Evolutionary conservation across 2,329 filamentous ascomycete species (phyloP), one percentile per base, ranked within the genome.

Genomic region (Polytolypa hystricis): DNA sequence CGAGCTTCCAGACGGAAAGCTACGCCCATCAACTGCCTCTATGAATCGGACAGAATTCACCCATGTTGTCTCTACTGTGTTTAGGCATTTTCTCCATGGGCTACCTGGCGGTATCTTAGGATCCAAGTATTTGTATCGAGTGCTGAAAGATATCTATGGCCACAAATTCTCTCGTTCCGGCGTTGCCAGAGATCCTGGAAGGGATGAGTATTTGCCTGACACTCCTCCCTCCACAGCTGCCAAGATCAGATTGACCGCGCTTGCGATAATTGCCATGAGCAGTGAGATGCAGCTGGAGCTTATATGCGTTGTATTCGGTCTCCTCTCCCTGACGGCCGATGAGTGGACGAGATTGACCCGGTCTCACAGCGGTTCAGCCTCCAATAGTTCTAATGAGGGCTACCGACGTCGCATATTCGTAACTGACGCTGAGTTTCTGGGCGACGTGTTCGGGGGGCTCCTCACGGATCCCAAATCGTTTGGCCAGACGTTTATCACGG

Each of bases 81-180:
- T 64, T 36, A 56, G 54, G 34, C 47, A 51, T 14, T 42, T 64
- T 5, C 38, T 64, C 16, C 50, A 46, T 15, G 59, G 60, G 17
- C 44, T 64, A 18, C 59, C 59, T 1, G 55, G 50, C 4, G 60
- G 61, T 6, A 55, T 64, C 29, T 44, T 64, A 18, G 60, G 60
- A 7, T 61, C 60, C 19, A 35, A 36, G 21, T 47, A 46, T 18
- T 49, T 64, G 7, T 62, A 57, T 38, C 42, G 45, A 7, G 42
- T 47, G 9, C 40, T 64, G 20, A 44, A 50, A 8, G 36, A 42
- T 15, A 58, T 63, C n/a, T 51, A 46, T 28, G 39, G 48, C 12
- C 47, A 49, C 7, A 41, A 43, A 4, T 42, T 50, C 18, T 41
- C 44, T 4, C 32, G 42, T 9, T 28, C 37, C 5, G 37, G 42